Conservation (phyloP, 441 rosid species). For the Mallotus repandus region DNA sequence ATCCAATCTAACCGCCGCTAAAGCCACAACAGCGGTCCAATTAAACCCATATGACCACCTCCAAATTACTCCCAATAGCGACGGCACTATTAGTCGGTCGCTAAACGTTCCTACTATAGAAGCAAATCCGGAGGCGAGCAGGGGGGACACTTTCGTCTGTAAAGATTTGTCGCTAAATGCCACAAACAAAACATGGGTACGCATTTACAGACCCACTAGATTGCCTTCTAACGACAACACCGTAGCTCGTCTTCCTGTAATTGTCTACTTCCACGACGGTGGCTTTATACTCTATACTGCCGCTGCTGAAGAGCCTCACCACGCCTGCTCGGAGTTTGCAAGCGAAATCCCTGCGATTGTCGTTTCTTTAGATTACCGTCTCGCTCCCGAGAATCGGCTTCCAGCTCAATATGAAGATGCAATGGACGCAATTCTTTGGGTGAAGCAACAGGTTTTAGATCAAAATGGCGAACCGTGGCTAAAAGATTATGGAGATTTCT, state of each 20-base stretch:
- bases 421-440: constrained; percentile 38
- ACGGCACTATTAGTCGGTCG: constrained; percentile 10
- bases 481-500: constrained; percentile 41
- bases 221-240: constrained; percentile 16
- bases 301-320: background rate
- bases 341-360: constrained; percentile 30
- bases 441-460: constrained; percentile 35
- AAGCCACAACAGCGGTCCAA: background rate
- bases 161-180: constrained; percentile 5
- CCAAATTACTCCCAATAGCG: constrained; percentile 1
- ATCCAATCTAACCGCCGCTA: background rate
- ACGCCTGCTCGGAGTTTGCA: background rate
- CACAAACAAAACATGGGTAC: constrained; percentile 11
- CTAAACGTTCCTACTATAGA: background rate
- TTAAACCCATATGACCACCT: constrained; percentile 7
- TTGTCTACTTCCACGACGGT: constrained; percentile 74
- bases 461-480: constrained; percentile 47
- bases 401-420: constrained; percentile 50
- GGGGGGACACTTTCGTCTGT: background rate
- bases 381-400: constrained; percentile 47
- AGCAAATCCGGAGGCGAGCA: constrained; percentile 8
- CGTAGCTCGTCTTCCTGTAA: constrained; percentile 43
- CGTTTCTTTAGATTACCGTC: constrained; percentile 39
- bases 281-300: constrained; percentile 54
- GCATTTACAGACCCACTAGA: constrained; percentile 8